Base-by-base conservation (phyloP, 208 protist genomes). In the Acanthamoeba rhysodes region DNA sequence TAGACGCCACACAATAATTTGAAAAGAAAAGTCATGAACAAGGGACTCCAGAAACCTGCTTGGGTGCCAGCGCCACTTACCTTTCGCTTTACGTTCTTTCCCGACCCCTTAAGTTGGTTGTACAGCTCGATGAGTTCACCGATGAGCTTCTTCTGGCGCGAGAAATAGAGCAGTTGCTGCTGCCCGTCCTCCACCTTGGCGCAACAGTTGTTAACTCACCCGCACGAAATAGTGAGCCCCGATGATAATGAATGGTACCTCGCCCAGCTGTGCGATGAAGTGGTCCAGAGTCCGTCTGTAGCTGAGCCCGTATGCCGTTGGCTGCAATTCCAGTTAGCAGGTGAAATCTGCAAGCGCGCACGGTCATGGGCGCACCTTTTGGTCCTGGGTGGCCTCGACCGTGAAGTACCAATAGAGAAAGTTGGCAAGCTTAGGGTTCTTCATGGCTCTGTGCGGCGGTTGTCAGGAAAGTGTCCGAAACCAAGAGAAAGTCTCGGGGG, bases 321-420 rank as follows among this genome's bases (percentile, higher is more conserved):
- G 41, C 34, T 50, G 72, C 41, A 9, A 76, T n/a, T 37, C 68
- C 16, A 76, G 12, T 50, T 50, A 50, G 45, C 45, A 50, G 45
- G 45, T 14, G 12, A 50, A 45, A 45, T 50, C 45, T 50, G 45
- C 45, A 50, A 50, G 45, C 45, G 45, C 45, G 45, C 45, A 50
- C 45, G 45, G 45, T 50, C 45, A 50, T 14, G 16, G 45, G n/a
- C 34, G 18, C 80, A 45, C 24, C 50, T 53, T 66, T 27, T 27
- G 10, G 20, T 53, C 24, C 50, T 90, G 50, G 6, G 45, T 64
- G 80, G 50, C 24, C 48, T 90, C 80, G 5, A 90, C 80, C 18
- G 80, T 90, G 50, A 90, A 41, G 53, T 90, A 90, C 80, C 80
- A 90, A 41, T 90, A 90, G 16, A 90, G 34, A 29, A 90, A 90